Evolutionary conservation across 2,329 filamentous ascomycete species (phyloP), one percentile per base, ranked within the genome.

Genomic region (Ophiostoma montium): DNA sequence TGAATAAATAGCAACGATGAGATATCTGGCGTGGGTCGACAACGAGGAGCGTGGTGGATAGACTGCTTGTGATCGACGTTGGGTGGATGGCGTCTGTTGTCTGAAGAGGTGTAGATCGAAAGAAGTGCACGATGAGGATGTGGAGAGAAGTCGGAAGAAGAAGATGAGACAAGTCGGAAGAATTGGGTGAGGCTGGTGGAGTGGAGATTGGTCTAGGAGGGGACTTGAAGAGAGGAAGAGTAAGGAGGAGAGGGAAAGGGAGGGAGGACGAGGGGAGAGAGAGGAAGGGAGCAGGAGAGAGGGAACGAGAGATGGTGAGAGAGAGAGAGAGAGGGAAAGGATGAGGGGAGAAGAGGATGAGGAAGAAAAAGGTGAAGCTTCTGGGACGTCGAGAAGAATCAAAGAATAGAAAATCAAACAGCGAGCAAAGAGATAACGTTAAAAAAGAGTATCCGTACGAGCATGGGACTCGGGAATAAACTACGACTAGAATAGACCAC

Each of bases 141-240:
- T 27, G 39, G n/a, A 31, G 27, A 39, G 32, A 39, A 33, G 16
- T 27, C 23, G 23, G 23, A 27, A 27, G 23, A 27, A 8, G 8
- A 27, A 8, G 23, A 27, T 27, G 23, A 27, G 23, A 27, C 23
- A 27, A 27, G 23, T 27, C 23, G 23, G 23, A 27, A 27, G 31
- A 50, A 48, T 39, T 43, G 42, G 19, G 31, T 27, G 23, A 41
- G 35, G 42, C 42, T 27, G 47, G 41, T 44, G 32, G 53, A 54
- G 53, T 54, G 53, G 53, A 54, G 53, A 53, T 53, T 48, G 48
- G 52, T 54, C 50, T 52, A 35, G 35, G 23, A 27, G 23, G 23
- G 23, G 23, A 27, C 23, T 27, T 27, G 23, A 8, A 27, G 23
- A 4, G 23, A 27, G 23, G 23, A 11, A 47, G 18, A 30, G 35